Evolutionary conservation across 495 filamentous ascomycete genomes (phyloP).

Genomic region (Aspergillus bertholletiae): DNA sequence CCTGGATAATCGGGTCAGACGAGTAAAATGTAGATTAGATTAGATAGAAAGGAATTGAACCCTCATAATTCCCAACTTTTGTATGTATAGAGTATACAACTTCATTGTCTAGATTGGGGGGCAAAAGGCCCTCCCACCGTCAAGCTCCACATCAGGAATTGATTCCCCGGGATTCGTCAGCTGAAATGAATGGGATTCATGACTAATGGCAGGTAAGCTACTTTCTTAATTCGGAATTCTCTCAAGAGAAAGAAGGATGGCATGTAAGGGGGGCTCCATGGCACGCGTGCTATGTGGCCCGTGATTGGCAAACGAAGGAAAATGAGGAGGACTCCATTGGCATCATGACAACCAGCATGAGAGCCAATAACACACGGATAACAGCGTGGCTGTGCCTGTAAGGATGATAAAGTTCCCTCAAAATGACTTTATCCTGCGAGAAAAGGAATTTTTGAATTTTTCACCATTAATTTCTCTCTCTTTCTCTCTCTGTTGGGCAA

Average conservation of each 20-base stretch:
- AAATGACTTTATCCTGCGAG: background rate
- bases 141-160: background rate
- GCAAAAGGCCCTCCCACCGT: background rate
- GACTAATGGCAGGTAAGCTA: background rate
- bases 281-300: background rate
- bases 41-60: background rate
- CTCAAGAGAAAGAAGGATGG: background rate
- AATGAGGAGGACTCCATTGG: background rate
- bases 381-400: constrained; percentile 15
- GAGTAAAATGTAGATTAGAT: background rate
- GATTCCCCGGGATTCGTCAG: background rate
- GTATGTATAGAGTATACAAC: background rate
- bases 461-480: no score
- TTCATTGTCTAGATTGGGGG: background rate
- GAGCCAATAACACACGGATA: background rate
- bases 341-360: background rate
- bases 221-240: background rate
- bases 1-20: background rate
- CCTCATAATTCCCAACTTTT: background rate
- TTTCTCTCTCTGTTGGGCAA: no score
- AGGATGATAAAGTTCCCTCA: background rate
- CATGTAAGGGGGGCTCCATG: background rate
- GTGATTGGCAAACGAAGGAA: background rate
- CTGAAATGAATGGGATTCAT: background rate
- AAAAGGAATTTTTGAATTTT: no score